Conservation (phyloP, 371 early-diverging fungal genomes). For the Haplosporangium sp. region DNA sequence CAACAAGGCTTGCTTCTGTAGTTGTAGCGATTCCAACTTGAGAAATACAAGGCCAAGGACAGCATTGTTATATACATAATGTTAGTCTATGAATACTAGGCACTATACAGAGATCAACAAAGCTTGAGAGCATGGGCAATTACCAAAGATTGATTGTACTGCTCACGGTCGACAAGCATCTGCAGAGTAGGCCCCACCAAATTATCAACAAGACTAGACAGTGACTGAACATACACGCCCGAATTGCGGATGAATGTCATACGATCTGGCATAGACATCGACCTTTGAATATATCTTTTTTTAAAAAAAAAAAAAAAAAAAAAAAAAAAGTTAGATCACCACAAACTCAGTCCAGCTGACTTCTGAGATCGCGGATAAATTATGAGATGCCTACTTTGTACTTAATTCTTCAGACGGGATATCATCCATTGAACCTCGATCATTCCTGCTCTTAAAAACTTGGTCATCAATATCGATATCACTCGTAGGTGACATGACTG, state of each 20-base stretch:
- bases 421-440: conserved; percentile 42
- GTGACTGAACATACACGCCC: conserved; percentile 67
- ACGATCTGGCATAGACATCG: conserved; percentile 45
- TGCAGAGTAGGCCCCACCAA: conserved; percentile 67
- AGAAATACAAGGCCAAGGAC: not conserved
- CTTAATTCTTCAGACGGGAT: conserved; percentile 35
- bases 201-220: conserved; percentile 66
- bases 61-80: not conserved
- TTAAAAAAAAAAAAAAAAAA: not conserved
- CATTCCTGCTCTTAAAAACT: conserved; percentile 43
- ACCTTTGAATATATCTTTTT: conserved; percentile 4
- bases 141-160: conserved; percentile 52
- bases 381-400: conserved; percentile 25
- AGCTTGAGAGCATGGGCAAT: too few species aligned
- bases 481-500: conserved; percentile 24
- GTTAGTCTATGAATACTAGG: not conserved
- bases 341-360: not conserved
- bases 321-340: not conserved
- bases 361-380: not conserved
- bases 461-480: conserved; percentile 11
- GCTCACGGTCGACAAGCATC: conserved; percentile 53
- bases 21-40: conserved; percentile 36
- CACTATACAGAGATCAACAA: too few species aligned
- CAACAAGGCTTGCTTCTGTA: conserved; percentile 34
- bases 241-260: conserved; percentile 68